phyloP scores from a whole-genome alignment of 2,329 filamentous ascomycete species.

The Penicillium sp. region DNA sequence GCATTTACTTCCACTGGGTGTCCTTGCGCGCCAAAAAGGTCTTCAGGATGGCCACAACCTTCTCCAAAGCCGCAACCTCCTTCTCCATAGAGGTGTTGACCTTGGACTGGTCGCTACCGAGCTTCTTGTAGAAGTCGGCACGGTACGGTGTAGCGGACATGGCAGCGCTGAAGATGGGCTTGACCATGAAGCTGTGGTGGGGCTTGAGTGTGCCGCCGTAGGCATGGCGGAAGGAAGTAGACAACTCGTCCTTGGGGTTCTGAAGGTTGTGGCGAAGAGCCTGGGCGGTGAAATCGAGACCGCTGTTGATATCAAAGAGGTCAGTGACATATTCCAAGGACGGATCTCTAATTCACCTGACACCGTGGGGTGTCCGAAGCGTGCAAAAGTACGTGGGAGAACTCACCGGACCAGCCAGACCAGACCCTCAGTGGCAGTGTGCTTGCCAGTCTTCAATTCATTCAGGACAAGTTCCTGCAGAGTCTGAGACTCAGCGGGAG shows the following conservation, averaged over 20 bases:
- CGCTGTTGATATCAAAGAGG: constrained; percentile 51
- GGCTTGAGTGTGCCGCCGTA: constrained; percentile 87
- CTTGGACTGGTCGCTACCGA: constrained; percentile 55
- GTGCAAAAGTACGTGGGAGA: neutral
- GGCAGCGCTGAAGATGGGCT: constrained; percentile 87
- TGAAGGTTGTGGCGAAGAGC: constrained; percentile 75
- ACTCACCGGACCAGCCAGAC: constrained; percentile 83
- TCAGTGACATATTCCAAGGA: neutral
- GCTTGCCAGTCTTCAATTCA: constrained; percentile 86
- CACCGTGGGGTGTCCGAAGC: too few species aligned
- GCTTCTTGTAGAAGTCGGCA: constrained; percentile 87
- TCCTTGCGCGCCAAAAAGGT: constrained; percentile 58
- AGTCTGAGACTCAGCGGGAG: constrained; percentile 74
- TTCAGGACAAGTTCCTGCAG: constrained; percentile 82
- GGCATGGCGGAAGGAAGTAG: constrained; percentile 79
- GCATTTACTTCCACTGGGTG: constrained; percentile 41
- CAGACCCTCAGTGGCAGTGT: constrained; percentile 82
- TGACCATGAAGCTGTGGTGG: constrained; percentile 84
- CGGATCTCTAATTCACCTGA: neutral
- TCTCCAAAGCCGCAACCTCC: constrained; percentile 77
- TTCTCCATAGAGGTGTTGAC: constrained; percentile 62
- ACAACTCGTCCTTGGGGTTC: constrained; percentile 70
- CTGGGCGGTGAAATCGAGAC: constrained; percentile 88
- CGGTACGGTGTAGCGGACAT: constrained; percentile 93
- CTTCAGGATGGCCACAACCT: constrained; percentile 73